These are phyloP conservation scores for Castanea sativa DNA, from an alignment of 306 rosid genomes.

Conservation along the genomic window DNA sequence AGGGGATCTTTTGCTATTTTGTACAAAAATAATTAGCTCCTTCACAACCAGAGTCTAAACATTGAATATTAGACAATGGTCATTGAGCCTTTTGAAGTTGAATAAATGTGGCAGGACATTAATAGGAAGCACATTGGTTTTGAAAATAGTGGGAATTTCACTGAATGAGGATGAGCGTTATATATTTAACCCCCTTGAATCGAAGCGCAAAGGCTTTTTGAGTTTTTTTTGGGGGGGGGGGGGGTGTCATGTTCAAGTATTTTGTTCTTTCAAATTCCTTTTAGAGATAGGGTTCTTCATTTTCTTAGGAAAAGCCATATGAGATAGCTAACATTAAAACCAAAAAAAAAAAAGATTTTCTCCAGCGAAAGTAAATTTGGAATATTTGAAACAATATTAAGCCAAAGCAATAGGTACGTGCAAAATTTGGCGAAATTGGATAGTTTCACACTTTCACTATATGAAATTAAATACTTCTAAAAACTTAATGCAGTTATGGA, in stretches of 20 bases:
- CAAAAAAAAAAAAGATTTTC: too few relatives aligned
- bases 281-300: too few relatives aligned
- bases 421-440: background rate
- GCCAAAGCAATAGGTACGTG: background rate
- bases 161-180: too few relatives aligned
- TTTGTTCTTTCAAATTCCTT: too few relatives aligned
- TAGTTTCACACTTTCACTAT: background rate
- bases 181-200: too few relatives aligned
- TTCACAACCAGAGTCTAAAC: constrained; percentile 30
- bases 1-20: constrained; percentile 32
- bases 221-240: too few relatives aligned
- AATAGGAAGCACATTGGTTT: background rate
- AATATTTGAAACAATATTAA: background rate
- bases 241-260: too few relatives aligned
- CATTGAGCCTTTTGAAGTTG: background rate
- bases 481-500: background rate
- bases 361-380: background rate
- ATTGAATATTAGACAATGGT: background rate
- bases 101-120: background rate
- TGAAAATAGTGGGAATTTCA: too few relatives aligned
- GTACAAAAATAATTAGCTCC: constrained; percentile 38
- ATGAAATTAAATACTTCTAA: background rate
- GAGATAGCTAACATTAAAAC: too few relatives aligned
- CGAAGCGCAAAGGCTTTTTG: too few relatives aligned
- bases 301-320: too few relatives aligned